A percentile compares a stretch with the other conserved stretches of the same genome.
Conservation (phyloP, 495 filamentous ascomycete species). For the Neurospora sp. region DNA sequence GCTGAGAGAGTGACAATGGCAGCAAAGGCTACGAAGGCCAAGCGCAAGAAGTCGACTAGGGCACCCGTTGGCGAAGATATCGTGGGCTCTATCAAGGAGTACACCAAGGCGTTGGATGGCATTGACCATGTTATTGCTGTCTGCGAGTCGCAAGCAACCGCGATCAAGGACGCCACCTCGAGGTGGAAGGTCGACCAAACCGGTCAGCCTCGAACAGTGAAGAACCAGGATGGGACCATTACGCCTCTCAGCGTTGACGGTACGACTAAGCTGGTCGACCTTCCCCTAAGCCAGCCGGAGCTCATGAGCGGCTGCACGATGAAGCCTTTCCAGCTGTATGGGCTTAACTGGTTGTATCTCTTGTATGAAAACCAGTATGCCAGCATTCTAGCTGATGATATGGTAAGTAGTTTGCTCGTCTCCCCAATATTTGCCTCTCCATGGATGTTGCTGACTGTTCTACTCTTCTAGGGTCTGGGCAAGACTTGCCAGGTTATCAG, state of each 20-base stretch:
- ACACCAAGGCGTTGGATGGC: slow-evolving; percentile 41
- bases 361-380: slow-evolving; percentile 68
- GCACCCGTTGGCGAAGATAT: slow-evolving; percentile 30
- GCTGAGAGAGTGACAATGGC: slow-evolving; percentile 51
- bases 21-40: slow-evolving; percentile 17
- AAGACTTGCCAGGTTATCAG: slow-evolving; percentile 97
- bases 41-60: slow-evolving; percentile 22
- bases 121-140: slow-evolving; percentile 65
- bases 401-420: slow-evolving; percentile 30
- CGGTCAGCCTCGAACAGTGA: slow-evolving; percentile 29
- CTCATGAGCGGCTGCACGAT: slow-evolving; percentile 62
- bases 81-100: slow-evolving; percentile 23
- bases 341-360: slow-evolving; percentile 84
- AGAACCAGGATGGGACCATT: slow-evolving; percentile 14
- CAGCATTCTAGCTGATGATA: slow-evolving; percentile 92
- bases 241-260: slow-evolving; percentile 20
- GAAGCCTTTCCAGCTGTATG: slow-evolving; percentile 90
- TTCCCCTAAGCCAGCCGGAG: slow-evolving; percentile 48
- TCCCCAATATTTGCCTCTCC: not conserved
- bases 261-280: slow-evolving; percentile 10
- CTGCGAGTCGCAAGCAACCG: slow-evolving; percentile 61
- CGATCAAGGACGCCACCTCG: slow-evolving; percentile 58
- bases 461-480: slow-evolving; percentile 50
- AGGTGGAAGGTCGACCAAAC: slow-evolving; percentile 71
- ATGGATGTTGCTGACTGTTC: not conserved